A percentile compares a stretch with the other conserved stretches of the same genome.
Evolutionary conservation across 2,329 filamentous ascomycete species (phyloP).

Genomic region (Dothideomycetidae sp.): DNA sequence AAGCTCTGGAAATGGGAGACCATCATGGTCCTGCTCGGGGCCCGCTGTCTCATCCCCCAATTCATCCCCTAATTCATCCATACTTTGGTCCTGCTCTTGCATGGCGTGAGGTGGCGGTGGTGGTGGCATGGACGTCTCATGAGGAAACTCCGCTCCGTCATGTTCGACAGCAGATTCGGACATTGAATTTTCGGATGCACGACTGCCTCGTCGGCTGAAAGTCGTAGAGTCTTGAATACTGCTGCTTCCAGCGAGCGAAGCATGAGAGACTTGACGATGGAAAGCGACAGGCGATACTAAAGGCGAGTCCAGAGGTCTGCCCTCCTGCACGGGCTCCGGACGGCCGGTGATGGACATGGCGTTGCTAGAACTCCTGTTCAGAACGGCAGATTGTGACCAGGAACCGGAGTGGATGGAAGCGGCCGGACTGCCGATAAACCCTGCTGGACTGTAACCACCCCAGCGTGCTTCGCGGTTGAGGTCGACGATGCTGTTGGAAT

Average conservation of each 20-base stretch:
- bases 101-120: neutral
- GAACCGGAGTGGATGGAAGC: slow-evolving; percentile 43
- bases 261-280: slow-evolving; percentile 11
- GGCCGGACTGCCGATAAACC: slow-evolving; percentile 52
- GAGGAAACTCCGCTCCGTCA: neutral
- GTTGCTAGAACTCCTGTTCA: slow-evolving; percentile 10
- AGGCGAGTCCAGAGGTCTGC: slow-evolving; percentile 22
- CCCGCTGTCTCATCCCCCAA: neutral
- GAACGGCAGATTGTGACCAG: slow-evolving; percentile 23
- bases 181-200: slow-evolving; percentile 2
- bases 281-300: slow-evolving; percentile 14
- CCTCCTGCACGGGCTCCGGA: slow-evolving; percentile 26
- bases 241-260: slow-evolving; percentile 9
- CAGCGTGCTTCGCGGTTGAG: slow-evolving; percentile 52
- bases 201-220: slow-evolving; percentile 6
- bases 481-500: slow-evolving; percentile 50
- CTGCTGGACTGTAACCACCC: slow-evolving; percentile 56
- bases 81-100: slow-evolving; percentile 7
- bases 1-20: slow-evolving; percentile 11
- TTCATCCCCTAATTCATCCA: slow-evolving; percentile 4
- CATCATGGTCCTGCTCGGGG: slow-evolving; percentile 1
- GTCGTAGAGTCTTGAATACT: slow-evolving; percentile 8
- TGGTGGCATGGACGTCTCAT: neutral
- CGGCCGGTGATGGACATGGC: slow-evolving; percentile 16
- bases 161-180: slow-evolving; percentile 1